Base-by-base conservation (phyloP, 352 stramenopile species). In the Phytophthora agathidicida region DNA sequence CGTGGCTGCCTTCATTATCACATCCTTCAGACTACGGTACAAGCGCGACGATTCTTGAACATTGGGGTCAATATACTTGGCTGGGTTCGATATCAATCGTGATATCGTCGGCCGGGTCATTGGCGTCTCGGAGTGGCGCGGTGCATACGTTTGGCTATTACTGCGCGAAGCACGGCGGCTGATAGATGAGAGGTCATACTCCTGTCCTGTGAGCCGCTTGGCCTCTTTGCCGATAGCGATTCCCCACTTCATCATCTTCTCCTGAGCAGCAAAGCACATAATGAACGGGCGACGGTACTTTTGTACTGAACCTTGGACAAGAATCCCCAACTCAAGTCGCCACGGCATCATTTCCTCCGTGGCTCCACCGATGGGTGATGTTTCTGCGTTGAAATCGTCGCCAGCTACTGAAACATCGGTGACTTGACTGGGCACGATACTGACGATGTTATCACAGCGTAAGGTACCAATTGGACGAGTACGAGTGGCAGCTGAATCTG, bases 241-340 rank as follows among this genome's bases (percentile, higher is more conserved):
- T 11, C 83, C 85, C 86, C 86, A 96, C 49, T 94, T 93, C 81
- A 96, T 93, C 83, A 94, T 90, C 31, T 88, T 75, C 30, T 96
- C 82, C 37, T 91, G 80, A 0, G 71, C 79, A 23, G 70, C 49
- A 47, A 96, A 93, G 37, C 83, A 91, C 67, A 96, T 71, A 27
- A 90, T 78, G 37, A 93, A 89, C 16, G 82, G 75, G 5, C 86
- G 83, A 7, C 83, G 79, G 48, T 91, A 96, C 46, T 91, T 87
- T 22, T 91, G 76, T 24, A 65, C 31, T 2, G 65, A 50, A 4
- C 68, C 68, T 32, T 85, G 77, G 3, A 91, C 69, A 11, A 93
- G 55, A 22, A 93, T 71, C 3, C 81, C 85, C 19, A 95, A 48
- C 44, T 92, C 84, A 13, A 94, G 63, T 32, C 85, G 71, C 82